phyloP scores from a whole-genome alignment of 176 grass and related monocot species.

The Echinochloa phyllopogon region DNA sequence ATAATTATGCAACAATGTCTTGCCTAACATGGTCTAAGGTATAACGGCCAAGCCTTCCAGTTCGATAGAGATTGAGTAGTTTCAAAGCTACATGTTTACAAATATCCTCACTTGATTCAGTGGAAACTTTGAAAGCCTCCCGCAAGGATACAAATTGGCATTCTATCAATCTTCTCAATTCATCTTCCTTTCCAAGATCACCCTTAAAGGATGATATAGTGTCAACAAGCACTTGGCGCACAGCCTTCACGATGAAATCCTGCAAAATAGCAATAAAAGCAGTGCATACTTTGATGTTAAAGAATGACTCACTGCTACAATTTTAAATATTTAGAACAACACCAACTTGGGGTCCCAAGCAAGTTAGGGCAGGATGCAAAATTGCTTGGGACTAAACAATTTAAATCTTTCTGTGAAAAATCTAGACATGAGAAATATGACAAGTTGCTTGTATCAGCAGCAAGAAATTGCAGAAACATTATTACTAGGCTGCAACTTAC shows the following conservation, averaged over 20 bases:
- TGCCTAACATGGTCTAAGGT: constrained; percentile 56
- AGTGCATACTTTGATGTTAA: not conserved
- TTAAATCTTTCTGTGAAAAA: not conserved
- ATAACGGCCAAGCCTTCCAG: constrained; percentile 74
- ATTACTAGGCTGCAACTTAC: not conserved
- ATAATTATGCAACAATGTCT: constrained; percentile 34
- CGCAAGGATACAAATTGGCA: constrained; percentile 62
- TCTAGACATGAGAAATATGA: not conserved
- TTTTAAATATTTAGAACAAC: not conserved
- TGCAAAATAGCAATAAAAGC: constrained; percentile 31
- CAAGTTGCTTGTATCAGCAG: not conserved
- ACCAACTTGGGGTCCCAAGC: not conserved
- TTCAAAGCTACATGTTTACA: constrained; percentile 56
- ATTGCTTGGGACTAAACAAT: not conserved
- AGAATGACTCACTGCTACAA: not conserved
- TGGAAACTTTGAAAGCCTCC: constrained; percentile 50
- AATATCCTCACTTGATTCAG: constrained; percentile 45
- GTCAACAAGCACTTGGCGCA: constrained; percentile 53
- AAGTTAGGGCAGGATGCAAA: not conserved
- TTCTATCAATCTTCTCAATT: constrained; percentile 59
- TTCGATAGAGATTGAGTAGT: constrained; percentile 70
- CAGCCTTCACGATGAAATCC: constrained; percentile 73
- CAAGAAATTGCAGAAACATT: not conserved
- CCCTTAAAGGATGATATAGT: constrained; percentile 58
- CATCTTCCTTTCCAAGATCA: constrained; percentile 43